phyloP scores from a whole-genome alignment of 1,284 basidiomycete species.

The Ceratobasidium sp. region DNA sequence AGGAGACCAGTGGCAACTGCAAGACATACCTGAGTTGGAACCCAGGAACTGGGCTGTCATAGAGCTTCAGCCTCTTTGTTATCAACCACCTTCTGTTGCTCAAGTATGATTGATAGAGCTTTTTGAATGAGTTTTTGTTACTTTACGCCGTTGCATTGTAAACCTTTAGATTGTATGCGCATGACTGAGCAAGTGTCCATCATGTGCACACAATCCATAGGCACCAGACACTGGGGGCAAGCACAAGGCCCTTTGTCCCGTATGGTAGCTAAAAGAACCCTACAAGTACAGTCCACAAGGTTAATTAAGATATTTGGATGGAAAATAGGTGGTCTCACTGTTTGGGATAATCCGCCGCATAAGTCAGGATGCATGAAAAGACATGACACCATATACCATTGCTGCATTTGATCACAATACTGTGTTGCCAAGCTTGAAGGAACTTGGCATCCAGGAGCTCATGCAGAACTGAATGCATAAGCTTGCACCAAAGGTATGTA shows the following conservation, averaged over 20 bases:
- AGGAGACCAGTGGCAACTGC: too few relatives aligned
- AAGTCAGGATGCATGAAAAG: constrained; percentile 55
- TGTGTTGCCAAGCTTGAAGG: constrained; percentile 55
- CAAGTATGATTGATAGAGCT: constrained; percentile 18
- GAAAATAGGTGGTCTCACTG: constrained; percentile 56
- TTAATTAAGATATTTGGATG: too few relatives aligned
- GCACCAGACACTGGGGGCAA: constrained; percentile 43
- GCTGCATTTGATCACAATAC: constrained; percentile 54
- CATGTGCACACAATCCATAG: constrained; percentile 12
- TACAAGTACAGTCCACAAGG: too few relatives aligned
- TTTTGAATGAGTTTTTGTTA: background rate
- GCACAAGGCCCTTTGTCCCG: constrained; percentile 17
- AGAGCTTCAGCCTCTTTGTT: constrained; percentile 14
- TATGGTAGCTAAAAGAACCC: constrained; percentile 28
- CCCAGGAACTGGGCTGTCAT: constrained; percentile 13
- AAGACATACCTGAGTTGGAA: constrained; percentile 41
- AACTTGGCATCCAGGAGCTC: constrained; percentile 55
- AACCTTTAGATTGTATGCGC: constrained; percentile 1
- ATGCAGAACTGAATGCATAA: constrained; percentile 57
- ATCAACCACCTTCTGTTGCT: constrained; percentile 11
- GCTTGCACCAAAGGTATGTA: constrained; percentile 54
- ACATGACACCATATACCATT: constrained; percentile 54
- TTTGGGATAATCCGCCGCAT: constrained; percentile 58
- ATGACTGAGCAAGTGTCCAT: constrained; percentile 49
- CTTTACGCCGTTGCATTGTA: background rate